These are phyloP conservation scores for Thalassiosira hispida DNA, from an alignment of 352 stramenopile genomes.

Conservation along the genomic window DNA sequence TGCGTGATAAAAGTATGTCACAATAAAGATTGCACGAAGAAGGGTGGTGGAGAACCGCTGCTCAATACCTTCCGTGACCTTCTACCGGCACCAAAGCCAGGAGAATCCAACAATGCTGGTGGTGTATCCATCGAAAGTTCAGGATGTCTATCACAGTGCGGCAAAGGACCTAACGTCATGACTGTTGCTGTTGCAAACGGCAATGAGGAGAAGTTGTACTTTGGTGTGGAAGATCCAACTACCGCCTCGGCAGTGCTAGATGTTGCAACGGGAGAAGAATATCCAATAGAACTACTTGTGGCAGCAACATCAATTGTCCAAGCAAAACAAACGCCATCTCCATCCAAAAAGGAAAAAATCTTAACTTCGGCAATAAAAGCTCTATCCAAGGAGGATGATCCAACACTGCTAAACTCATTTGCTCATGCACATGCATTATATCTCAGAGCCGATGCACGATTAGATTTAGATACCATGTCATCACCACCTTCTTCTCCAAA, in stretches of 20 bases:
- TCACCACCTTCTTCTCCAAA: no score
- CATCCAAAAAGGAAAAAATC: constrained; percentile 36
- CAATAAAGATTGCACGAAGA: constrained; percentile 53
- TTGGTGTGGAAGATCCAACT: constrained; percentile 32
- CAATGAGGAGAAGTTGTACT: constrained; percentile 42
- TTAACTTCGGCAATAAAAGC: constrained; percentile 33
- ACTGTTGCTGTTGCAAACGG: constrained; percentile 19
- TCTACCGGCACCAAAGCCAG: constrained; percentile 6
- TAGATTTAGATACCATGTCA: constrained; percentile 40
- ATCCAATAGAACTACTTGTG: constrained; percentile 43
- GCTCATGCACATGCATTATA: constrained; percentile 39
- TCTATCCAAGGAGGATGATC: constrained; percentile 39
- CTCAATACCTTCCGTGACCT: constrained; percentile 39
- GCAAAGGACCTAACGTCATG: constrained; percentile 43
- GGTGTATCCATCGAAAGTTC: constrained; percentile 34
- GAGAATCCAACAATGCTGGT: constrained; percentile 7
- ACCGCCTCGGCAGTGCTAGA: constrained; percentile 45
- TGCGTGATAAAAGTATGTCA: constrained; percentile 47
- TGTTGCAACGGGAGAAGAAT: constrained; percentile 23
- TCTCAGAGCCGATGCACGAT: constrained; percentile 39
- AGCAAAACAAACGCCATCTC: constrained; percentile 17
- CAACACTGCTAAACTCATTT: constrained; percentile 29
- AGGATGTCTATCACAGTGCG: constrained; percentile 43
- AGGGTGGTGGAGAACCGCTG: constrained; percentile 29
- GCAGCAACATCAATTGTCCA: constrained; percentile 36